Base-by-base conservation (phyloP, 2,329 filamentous ascomycete genomes). In the Decorospora gaudefroyi region DNA sequence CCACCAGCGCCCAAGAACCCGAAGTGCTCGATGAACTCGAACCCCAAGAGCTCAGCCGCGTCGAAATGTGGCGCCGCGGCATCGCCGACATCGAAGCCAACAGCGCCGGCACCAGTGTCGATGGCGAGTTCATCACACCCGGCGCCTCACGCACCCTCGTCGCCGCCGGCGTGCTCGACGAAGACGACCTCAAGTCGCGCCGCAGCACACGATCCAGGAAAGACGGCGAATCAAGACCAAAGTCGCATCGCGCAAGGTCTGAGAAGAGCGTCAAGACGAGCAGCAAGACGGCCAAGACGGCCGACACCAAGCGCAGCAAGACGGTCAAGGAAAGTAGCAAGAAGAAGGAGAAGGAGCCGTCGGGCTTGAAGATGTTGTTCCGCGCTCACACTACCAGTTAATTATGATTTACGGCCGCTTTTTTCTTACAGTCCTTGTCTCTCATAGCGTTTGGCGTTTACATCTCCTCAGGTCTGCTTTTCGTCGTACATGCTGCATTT, bases 81-180 rank as follows among this genome's bases (percentile, higher is more conserved):
- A 83, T 86, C 29, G 79, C 81, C 3, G 82, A 84, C 41, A 72
- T 73, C 11, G 78, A 79, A 51, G 78, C 75, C 4, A 62, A 70
- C 6, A 81, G 78, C 55, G 54, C 74, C 4, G 81, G 78, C 16
- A 84, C 81, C 4, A 84, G 78, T 18, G 82, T 85, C 9, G 83
- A 85, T 37, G 82, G 82, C 42, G 83, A 85, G 59, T 84, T 84
- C 64, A 79, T 85, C 63, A 85, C 82, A 3, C 81, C 80, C 0
- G 74, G 73, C 3, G 83, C 82, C 2, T 69, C 71, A 7, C 62
- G 65, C 34, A 71, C 72, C 15, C 62, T 77, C 29, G 70, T 76
- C 36, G 72, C 71, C 10, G 74, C 72, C 16, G 75, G 75, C 9
- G 68, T 72, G 4, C 56, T 78, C 8, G 73, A 72, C n/a, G 75